Evolutionary conservation across 2,329 filamentous ascomycete species (phyloP), one percentile per base, ranked within the genome.

Genomic region (Mycosphaerella sp.): DNA sequence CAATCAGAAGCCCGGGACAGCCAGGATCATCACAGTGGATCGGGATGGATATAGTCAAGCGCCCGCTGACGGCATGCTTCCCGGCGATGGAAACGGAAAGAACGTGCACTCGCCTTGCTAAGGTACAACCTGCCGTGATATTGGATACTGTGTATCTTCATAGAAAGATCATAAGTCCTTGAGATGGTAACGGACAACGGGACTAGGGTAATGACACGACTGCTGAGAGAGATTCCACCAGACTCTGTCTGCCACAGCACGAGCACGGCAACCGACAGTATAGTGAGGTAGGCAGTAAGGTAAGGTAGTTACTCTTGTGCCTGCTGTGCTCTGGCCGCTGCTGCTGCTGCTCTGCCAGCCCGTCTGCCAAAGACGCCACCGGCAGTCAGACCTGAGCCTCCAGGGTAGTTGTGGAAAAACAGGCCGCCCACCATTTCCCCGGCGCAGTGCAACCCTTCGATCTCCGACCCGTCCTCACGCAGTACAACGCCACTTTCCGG

Each of bases 371-470:
- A 76, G 0, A 83, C 78, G 0, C 78, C 71, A 0, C 80, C 80
- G 16, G 79, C 76, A 0, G 79, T 84, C 64, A 85, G 65, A 0
- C 80, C 81, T 59, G 77, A 81, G 0, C 81, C 81, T 4, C 81
- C 81, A 0, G 80, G 80, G 58, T 84, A 84, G 57, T 84, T 84
- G 10, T 73, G 72, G 60, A 79, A 81, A 57, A 84, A 84, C 16
- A 85, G 60, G 0, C 80, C 81, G 1, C 82, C 83, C 1, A 86
- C 61, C 78, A 86, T 84, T 66, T 86, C 82, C 0, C 83, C 82
- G 2, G 72, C 76, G 56, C 79, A 82, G 55, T 75, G 84, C 2
- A 85, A 60, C 0, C 81, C 79, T 0, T 73, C 72, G 4, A 85
- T 72, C n/a, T 70, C 67, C 4, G 61, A 59, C 1, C 69, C 70